phyloP scores from a whole-genome alignment of 257 asterid genomes.

The Solanum etuberosum region DNA sequence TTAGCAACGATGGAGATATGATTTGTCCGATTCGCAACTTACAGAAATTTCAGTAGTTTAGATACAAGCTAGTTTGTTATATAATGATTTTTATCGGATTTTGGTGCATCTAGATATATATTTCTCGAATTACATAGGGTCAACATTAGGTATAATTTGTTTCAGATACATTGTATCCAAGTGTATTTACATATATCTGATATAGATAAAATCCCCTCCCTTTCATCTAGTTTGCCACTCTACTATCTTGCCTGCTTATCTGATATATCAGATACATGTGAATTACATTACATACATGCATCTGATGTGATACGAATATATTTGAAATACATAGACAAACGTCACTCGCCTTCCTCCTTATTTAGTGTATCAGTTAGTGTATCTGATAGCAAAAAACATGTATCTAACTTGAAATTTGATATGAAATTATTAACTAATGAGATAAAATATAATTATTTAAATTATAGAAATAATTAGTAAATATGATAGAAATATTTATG shows the following conservation, averaged over 20 bases:
- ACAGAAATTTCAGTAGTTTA: no score
- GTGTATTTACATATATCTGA: no score
- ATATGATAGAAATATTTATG: neutral
- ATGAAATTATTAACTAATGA: no score
- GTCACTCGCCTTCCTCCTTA: neutral
- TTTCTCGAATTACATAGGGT: fast-evolving
- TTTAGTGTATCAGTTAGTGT: no score
- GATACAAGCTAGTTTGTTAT: neutral
- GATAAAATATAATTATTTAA: no score
- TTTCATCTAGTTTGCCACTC: neutral
- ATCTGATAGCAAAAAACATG: neutral
- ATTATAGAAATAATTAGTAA: no score
- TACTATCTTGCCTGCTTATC: neutral
- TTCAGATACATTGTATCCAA: neutral
- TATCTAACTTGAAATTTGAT: neutral
- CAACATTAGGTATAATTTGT: neutral
- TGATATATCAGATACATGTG: neutral
- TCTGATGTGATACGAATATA: no score
- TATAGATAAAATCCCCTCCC: neutral
- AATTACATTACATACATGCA: no score
- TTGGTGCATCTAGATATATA: neutral
- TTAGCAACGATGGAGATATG: no score
- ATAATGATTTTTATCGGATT: neutral
- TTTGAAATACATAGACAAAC: neutral
- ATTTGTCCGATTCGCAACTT: no score